Conservation (phyloP, 345 rosid genomes). For the Arabis alpina region DNA sequence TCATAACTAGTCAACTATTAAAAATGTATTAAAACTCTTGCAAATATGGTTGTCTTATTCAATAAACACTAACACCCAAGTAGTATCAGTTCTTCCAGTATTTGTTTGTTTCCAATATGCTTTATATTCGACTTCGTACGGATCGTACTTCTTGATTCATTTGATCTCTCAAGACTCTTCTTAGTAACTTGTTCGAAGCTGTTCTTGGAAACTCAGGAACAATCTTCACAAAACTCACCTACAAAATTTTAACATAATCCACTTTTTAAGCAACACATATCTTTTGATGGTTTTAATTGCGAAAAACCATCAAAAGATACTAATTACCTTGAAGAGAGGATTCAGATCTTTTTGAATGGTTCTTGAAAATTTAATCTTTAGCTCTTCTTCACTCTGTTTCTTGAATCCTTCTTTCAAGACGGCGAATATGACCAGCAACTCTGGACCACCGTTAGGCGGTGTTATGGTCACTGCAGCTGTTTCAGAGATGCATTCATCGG, state of each 20-base stretch:
- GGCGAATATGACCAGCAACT: constrained; percentile 58
- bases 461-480: constrained; percentile 75
- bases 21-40: too few relatives aligned
- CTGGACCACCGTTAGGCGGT: constrained; percentile 75
- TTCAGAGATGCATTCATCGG: constrained; percentile 77
- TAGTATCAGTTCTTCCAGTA: too few relatives aligned
- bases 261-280: not conserved
- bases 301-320: too few relatives aligned
- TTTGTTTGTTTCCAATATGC: not conserved
- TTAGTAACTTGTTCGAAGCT: constrained; percentile 79
- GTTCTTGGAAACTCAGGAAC: constrained; percentile 75
- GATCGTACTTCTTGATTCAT: constrained; percentile 54
- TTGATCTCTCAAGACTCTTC: constrained; percentile 77
- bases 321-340: constrained; percentile 79
- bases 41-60: too few relatives aligned
- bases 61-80: too few relatives aligned
- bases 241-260: constrained; percentile 16
- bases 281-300: not conserved
- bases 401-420: constrained; percentile 65
- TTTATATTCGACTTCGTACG: constrained; percentile 54
- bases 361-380: constrained; percentile 61
- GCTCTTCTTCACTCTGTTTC: constrained; percentile 51
- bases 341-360: constrained; percentile 76
- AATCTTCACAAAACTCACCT: constrained; percentile 79
- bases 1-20: not conserved